phyloP scores from a whole-genome alignment of 2,329 filamentous ascomycete species.

The Nigrospora sphaerica region DNA sequence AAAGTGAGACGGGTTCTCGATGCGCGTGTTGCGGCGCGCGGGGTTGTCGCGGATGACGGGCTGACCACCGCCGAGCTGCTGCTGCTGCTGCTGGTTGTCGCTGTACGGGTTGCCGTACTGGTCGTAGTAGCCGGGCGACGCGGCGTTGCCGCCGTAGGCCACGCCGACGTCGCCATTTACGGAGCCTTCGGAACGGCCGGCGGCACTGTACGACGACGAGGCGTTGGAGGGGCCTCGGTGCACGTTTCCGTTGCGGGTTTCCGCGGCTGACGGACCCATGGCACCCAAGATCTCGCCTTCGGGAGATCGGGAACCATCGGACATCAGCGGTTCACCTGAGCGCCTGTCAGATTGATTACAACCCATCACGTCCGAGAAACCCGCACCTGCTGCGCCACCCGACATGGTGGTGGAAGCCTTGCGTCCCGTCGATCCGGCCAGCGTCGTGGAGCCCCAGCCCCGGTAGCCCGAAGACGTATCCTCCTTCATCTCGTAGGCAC shows the following conservation, averaged over 20 bases:
- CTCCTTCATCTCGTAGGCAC: slow-evolving; percentile 69
- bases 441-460: slow-evolving; percentile 82
- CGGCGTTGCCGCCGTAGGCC: slow-evolving; percentile 40
- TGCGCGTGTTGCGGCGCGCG: slow-evolving; percentile 86
- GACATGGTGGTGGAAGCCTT: slow-evolving; percentile 89
- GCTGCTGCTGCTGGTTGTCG: slow-evolving; percentile 30
- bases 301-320: slow-evolving; percentile 44
- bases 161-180: slow-evolving; percentile 40
- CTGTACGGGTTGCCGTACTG: slow-evolving; percentile 52
- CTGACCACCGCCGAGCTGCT: slow-evolving; percentile 41
- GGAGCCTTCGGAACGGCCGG: slow-evolving; percentile 64
- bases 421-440: slow-evolving; percentile 60
- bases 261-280: slow-evolving; percentile 65
- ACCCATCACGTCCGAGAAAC: slow-evolving; percentile 59
- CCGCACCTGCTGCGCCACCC: slow-evolving; percentile 57
- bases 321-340: slow-evolving; percentile 60
- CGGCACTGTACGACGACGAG: slow-evolving; percentile 88
- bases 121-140: slow-evolving; percentile 46
- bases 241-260: slow-evolving; percentile 61
- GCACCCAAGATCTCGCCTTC: slow-evolving; percentile 79
- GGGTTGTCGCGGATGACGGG: slow-evolving; percentile 91
- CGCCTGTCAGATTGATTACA: slow-evolving; percentile 57
- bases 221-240: slow-evolving; percentile 90
- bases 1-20: slow-evolving; percentile 83
- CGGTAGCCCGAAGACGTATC: slow-evolving; percentile 75